Conservation (phyloP, 2,329 filamentous ascomycete species). For the Diaporthe citri region DNA sequence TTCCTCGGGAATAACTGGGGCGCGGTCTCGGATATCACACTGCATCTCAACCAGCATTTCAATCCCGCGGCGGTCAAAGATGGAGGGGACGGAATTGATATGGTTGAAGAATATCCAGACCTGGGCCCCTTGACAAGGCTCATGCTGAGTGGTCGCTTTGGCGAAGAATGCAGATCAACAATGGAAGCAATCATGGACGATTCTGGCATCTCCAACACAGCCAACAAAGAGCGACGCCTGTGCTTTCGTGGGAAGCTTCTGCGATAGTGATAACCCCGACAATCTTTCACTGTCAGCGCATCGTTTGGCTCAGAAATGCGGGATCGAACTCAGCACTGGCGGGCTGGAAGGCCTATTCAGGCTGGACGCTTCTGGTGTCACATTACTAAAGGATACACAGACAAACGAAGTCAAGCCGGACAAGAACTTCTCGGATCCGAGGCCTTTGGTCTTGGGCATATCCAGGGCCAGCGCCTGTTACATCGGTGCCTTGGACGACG, state of each 20-base stretch:
- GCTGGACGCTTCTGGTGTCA: neutral
- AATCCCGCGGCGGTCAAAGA: neutral
- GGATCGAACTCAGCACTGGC: neutral
- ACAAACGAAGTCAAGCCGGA: neutral
- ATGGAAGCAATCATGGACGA: no score
- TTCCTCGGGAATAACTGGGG: no score
- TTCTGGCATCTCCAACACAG: no score
- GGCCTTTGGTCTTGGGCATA: neutral
- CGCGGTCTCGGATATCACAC: neutral
- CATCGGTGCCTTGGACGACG: neutral
- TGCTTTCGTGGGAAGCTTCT: no score
- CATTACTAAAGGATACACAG: neutral
- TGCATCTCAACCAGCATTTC: neutral
- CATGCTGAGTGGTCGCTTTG: no score
- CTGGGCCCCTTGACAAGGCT: no score
- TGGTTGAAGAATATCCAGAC: no score
- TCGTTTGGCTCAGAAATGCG: neutral
- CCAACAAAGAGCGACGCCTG: no score
- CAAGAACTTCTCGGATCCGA: neutral
- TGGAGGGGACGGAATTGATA: no score
- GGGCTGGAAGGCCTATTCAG: neutral
- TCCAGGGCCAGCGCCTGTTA: neutral
- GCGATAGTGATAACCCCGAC: no score
- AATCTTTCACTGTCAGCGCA: slow-evolving; percentile 6
- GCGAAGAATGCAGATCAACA: no score